Conservation (phyloP, 129 eudicot genomes). For the Dittrichia graveolens region DNA sequence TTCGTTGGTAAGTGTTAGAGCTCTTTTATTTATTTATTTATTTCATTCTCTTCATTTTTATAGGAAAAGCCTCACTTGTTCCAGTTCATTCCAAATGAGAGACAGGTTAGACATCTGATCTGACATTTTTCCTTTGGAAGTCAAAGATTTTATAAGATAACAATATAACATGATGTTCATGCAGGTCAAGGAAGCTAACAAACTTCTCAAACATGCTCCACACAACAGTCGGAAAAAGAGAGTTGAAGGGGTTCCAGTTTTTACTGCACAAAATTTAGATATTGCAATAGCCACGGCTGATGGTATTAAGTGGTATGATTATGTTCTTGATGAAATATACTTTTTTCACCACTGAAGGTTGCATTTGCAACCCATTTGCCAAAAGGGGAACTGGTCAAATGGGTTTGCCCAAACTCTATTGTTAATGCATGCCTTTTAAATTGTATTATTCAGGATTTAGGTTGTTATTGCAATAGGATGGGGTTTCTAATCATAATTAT, state of each 20-base stretch:
- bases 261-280: constrained; percentile 86
- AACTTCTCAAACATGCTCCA: constrained; percentile 63
- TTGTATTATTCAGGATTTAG: too few relatives aligned
- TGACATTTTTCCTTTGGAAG: too few relatives aligned
- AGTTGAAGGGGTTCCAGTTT: constrained; percentile 95
- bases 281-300: constrained; percentile 82
- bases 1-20: not conserved
- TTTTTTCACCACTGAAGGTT: not conserved
- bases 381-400: too few relatives aligned
- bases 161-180: too few relatives aligned
- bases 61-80: constrained; percentile 86
- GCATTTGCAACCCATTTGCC: not conserved
- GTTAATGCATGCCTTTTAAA: too few relatives aligned
- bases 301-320: constrained; percentile 82
- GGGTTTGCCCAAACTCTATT: too few relatives aligned
- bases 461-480: too few relatives aligned
- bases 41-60: not conserved
- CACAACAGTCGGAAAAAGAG: constrained; percentile 42
- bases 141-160: too few relatives aligned
- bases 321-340: not conserved
- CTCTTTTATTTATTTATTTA: not conserved
- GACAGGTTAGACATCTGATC: constrained; percentile 35
- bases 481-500: too few relatives aligned
- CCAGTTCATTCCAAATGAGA: constrained; percentile 85
- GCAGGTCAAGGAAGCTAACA: constrained; percentile 76